phyloP scores from a whole-genome alignment of 768 basidiomycete genomes.

The Mycena chlorophos region DNA sequence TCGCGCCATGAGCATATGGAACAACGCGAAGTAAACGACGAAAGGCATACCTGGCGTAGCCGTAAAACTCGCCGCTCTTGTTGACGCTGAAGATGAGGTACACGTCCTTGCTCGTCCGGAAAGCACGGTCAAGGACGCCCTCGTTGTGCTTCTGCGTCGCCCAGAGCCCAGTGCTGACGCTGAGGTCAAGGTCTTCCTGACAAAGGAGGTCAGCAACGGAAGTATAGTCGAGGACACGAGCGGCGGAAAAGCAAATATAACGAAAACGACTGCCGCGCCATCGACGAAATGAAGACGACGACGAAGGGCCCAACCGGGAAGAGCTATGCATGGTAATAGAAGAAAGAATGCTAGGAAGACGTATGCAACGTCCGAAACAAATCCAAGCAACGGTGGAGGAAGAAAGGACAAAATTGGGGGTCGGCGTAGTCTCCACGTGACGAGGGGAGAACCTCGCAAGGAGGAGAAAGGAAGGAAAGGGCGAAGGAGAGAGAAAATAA shows the following conservation, averaged over 20 bases:
- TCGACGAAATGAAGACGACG: too few relatives aligned
- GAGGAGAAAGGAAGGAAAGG: constrained; percentile 6
- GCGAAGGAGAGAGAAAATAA: background rate
- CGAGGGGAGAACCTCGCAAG: background rate
- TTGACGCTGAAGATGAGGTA: constrained; percentile 91
- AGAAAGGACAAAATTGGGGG: too few relatives aligned
- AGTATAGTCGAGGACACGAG: background rate
- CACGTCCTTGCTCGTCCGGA: constrained; percentile 85
- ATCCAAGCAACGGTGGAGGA: background rate
- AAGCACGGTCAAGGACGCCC: constrained; percentile 88
- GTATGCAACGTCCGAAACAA: too few relatives aligned
- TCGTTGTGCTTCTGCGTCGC: constrained; percentile 94
- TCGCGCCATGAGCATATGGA: constrained; percentile 7
- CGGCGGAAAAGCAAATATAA: too few relatives aligned
- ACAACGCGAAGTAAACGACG: background rate
- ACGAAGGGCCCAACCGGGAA: too few relatives aligned
- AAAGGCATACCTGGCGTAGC: constrained; percentile 72
- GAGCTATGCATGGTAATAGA: too few relatives aligned
- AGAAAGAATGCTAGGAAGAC: too few relatives aligned
- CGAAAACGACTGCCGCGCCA: too few relatives aligned
- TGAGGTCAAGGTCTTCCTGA: constrained; percentile 77
- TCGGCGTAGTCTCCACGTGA: too few relatives aligned
- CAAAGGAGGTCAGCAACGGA: constrained; percentile 9
- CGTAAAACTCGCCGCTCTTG: constrained; percentile 92
- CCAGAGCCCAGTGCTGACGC: constrained; percentile 80